Conservation (phyloP, 306 rosid species). For the Quercus wislizeni region DNA sequence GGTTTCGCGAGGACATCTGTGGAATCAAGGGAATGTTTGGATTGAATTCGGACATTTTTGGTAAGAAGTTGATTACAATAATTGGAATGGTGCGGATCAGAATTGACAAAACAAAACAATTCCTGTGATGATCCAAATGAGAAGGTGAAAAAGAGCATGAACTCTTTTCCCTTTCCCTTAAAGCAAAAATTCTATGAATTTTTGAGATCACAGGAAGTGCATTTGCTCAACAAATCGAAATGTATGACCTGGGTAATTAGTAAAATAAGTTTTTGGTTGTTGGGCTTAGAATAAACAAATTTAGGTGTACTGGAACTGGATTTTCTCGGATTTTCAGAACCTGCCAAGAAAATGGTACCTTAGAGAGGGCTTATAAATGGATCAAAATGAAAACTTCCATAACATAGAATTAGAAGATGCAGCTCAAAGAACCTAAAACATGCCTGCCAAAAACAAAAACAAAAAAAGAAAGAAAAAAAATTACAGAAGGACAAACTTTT, state of each 20-base stretch:
- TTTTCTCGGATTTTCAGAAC: slow-evolving; percentile 2
- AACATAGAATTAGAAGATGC: slow-evolving; percentile 12
- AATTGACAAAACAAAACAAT: slow-evolving; percentile 4
- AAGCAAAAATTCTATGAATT: slow-evolving; percentile 10
- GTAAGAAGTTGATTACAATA: background rate
- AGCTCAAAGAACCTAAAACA: slow-evolving; percentile 11
- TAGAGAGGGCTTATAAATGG: background rate
- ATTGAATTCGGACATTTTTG: slow-evolving; percentile 39
- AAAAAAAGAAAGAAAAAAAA: background rate
- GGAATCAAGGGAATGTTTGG: slow-evolving; percentile 24
- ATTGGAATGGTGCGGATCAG: background rate
- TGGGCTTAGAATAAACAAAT: background rate
- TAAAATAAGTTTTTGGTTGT: background rate
- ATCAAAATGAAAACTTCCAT: background rate
- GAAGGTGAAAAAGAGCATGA: slow-evolving; percentile 22
- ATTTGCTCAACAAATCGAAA: slow-evolving; percentile 7
- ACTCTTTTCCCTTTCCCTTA: background rate
- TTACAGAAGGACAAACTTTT: background rate
- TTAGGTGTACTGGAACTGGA: background rate
- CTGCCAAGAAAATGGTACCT: background rate
- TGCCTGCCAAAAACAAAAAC: slow-evolving; percentile 30
- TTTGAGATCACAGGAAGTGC: slow-evolving; percentile 1
- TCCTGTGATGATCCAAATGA: slow-evolving; percentile 11
- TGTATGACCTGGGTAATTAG: slow-evolving; percentile 1
- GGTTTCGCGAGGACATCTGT: slow-evolving; percentile 21